phyloP scores from a whole-genome alignment of 164 flowering plant species.

The Dillenia suffruticosa region DNA sequence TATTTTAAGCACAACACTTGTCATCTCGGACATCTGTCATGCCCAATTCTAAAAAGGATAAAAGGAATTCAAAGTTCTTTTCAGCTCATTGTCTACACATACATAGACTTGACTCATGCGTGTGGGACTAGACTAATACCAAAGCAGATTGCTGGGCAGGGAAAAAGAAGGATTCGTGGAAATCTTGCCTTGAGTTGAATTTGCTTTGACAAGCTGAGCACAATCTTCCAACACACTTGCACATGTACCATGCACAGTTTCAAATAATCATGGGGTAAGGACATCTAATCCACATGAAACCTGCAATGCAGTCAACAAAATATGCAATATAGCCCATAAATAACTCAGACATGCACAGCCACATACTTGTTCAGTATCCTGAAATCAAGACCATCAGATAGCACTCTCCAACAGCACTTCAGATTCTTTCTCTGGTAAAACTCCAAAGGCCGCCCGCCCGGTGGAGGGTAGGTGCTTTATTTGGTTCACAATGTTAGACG shows the following conservation, averaged over 20 bases:
- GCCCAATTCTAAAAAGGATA: background rate
- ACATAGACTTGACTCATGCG: too few relatives aligned
- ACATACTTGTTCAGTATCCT: too few relatives aligned
- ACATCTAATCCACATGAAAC: slow-evolving; percentile 99
- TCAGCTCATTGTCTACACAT: slow-evolving; percentile 42
- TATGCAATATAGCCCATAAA: too few relatives aligned
- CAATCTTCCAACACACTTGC: slow-evolving; percentile 96
- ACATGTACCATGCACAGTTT: slow-evolving; percentile 73
- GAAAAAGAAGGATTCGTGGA: background rate
- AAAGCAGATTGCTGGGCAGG: background rate
- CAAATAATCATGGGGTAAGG: slow-evolving; percentile 96
- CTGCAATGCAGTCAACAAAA: slow-evolving; percentile 26
- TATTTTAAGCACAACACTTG: slow-evolving; percentile 14
- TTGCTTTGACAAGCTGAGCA: slow-evolving; percentile 97
- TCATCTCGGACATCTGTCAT: background rate
- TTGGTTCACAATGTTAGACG: too few relatives aligned
- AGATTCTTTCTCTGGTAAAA: too few relatives aligned
- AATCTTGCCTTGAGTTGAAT: slow-evolving; percentile 86
- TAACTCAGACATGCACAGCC: too few relatives aligned
- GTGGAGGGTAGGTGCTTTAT: too few relatives aligned
- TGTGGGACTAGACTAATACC: too few relatives aligned
- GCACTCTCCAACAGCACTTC: too few relatives aligned
- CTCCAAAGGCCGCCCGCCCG: too few relatives aligned
- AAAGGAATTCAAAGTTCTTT: slow-evolving; percentile 74
- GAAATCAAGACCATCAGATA: too few relatives aligned